phyloP scores from a whole-genome alignment of 139 green algal genomes.

The Helicosporidium sp. region DNA sequence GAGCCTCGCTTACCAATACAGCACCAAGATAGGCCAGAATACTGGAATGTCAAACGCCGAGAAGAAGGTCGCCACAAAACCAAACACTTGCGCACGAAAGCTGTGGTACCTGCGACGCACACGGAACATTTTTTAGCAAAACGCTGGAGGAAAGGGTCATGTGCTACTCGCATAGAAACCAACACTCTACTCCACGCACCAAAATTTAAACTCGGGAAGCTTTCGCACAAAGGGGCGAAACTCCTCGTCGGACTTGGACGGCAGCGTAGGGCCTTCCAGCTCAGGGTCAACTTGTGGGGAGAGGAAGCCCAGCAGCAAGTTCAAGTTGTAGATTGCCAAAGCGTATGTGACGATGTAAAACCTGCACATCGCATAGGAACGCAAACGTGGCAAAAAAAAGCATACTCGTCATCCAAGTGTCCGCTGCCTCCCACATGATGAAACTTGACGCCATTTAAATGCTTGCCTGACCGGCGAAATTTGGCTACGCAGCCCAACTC shows the following conservation, averaged over 20 bases:
- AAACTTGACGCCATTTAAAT: too few species aligned
- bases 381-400: background rate
- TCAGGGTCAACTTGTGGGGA: slow-evolving; percentile 73
- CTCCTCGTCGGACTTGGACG: slow-evolving; percentile 74
- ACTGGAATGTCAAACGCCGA: slow-evolving; percentile 89
- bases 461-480: too few species aligned
- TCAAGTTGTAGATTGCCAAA: slow-evolving; percentile 93
- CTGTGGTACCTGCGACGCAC: slow-evolving; percentile 44
- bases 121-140: background rate
- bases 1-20: slow-evolving; percentile 56
- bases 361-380: slow-evolving; percentile 2
- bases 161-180: background rate
- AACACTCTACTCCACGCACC: slow-evolving; percentile 31
- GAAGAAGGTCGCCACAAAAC: slow-evolving; percentile 82
- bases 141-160: background rate
- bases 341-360: slow-evolving; percentile 99
- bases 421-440: too few species aligned
- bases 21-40: slow-evolving; percentile 95
- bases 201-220: slow-evolving; percentile 99
- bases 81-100: slow-evolving; percentile 60
- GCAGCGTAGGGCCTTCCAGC: slow-evolving; percentile 59
- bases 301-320: slow-evolving; percentile 94
- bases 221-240: slow-evolving; percentile 90
- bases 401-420: background rate
- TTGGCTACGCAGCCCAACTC: background rate